Percentiles rank a stretch among this genome's conserved stretches.
phyloP scores from a whole-genome alignment of 192 early-diverging fungal species.

The Pilaira anomala region DNA sequence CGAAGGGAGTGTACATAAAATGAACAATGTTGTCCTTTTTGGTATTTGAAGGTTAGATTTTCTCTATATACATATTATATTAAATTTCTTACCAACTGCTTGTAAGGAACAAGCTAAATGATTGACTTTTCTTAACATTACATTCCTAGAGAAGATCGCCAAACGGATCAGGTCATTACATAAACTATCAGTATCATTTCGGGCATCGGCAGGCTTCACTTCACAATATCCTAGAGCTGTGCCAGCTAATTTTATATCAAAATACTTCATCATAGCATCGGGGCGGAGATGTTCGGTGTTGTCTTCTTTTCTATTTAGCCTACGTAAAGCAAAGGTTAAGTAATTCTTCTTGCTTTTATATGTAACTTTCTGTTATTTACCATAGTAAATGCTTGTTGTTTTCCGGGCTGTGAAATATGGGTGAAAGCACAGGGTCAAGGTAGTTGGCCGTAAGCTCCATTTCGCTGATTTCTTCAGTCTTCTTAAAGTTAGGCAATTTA shows the following conservation, averaged over 20 bases:
- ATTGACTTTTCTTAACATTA: constrained; percentile 8
- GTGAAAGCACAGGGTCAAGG: constrained; percentile 2
- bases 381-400: not conserved
- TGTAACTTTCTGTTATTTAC: constrained; percentile 1
- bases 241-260: not conserved
- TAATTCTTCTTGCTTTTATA: not conserved
- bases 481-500: constrained; percentile 1
- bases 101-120: constrained; percentile 5
- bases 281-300: not conserved
- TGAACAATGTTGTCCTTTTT: constrained; percentile 5
- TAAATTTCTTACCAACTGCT: constrained; percentile 16
- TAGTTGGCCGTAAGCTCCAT: not conserved
- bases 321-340: not conserved
- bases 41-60: constrained; percentile 13
- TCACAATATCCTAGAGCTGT: not conserved
- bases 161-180: constrained; percentile 3
- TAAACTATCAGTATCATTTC: not conserved
- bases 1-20: not conserved
- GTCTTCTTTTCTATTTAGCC: not conserved
- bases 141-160: not conserved
- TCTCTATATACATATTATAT: constrained; percentile 2
- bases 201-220: not conserved
- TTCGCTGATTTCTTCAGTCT: constrained; percentile 6
- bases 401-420: constrained; percentile 2
- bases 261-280: not conserved